Evolutionary conservation across 768 basidiomycete genomes (phyloP).

Genomic region (Nevesoporus exiguus): DNA sequence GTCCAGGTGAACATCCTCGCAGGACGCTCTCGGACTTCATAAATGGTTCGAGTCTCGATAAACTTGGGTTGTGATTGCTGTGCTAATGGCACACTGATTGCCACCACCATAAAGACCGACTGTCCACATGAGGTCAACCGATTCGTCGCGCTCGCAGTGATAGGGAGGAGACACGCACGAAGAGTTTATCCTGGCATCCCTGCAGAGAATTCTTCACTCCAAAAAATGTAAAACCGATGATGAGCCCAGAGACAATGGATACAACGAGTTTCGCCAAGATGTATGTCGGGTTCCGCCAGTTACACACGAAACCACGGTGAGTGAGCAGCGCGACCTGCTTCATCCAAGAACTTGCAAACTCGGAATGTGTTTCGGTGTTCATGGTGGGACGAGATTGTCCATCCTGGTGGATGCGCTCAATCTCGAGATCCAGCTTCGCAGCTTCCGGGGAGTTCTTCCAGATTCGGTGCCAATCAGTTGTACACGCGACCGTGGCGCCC

Average conservation of each 20-base stretch:
- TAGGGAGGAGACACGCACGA: constrained; percentile 26
- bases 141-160: fast-evolving
- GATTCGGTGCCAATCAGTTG: constrained; percentile 46
- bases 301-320: constrained; percentile 22
- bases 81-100: background rate
- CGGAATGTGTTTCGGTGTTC: constrained; percentile 22
- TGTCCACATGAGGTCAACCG: background rate
- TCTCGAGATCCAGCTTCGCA: constrained; percentile 35
- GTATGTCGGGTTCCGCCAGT: constrained; percentile 41
- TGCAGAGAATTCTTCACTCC: constrained; percentile 34
- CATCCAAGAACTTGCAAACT: constrained; percentile 40
- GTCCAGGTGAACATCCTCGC: constrained; percentile 50
- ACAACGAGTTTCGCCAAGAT: constrained; percentile 38
- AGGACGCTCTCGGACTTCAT: background rate
- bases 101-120: background rate
- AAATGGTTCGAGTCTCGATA: background rate
- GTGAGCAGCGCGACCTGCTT: constrained; percentile 30
- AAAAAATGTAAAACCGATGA: constrained; percentile 46
- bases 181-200: constrained; percentile 42
- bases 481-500: constrained; percentile 44
- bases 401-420: constrained; percentile 42
- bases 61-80: background rate
- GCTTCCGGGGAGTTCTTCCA: constrained; percentile 36
- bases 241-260: constrained; percentile 32
- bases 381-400: constrained; percentile 25